Conservation (phyloP, 78 protist species). For the Anaeramoeba ignava region DNA sequence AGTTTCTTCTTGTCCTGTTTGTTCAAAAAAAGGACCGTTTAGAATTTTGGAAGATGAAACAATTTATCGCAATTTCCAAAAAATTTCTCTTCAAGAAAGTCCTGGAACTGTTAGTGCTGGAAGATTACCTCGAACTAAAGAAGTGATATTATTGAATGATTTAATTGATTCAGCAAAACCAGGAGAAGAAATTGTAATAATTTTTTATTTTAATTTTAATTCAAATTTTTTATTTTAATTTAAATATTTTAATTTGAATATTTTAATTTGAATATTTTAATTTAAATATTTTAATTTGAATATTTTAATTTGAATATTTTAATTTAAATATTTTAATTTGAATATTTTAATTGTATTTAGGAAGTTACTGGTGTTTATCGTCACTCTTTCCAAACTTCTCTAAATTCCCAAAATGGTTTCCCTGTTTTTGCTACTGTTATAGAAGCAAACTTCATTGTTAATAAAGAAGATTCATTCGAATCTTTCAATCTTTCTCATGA, state of each 20-base stretch:
- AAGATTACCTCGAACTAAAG: constrained; percentile 90
- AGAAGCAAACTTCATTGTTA: constrained; percentile 80
- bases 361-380: constrained; percentile 38
- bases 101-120: constrained; percentile 98
- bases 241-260: too few species aligned
- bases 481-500: constrained; percentile 58
- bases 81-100: constrained; percentile 82
- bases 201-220: not conserved
- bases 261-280: too few species aligned
- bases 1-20: constrained; percentile 41
- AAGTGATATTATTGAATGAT: constrained; percentile 75
- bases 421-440: constrained; percentile 93
- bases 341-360: constrained; percentile 69
- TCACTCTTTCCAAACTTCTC: constrained; percentile 48
- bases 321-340: not conserved
- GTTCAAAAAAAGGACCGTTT: constrained; percentile 77
- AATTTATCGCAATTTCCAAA: constrained; percentile 86
- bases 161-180: constrained; percentile 83
- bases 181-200: constrained; percentile 83
- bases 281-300: too few species aligned
- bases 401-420: constrained; percentile 79
- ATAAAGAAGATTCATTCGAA: constrained; percentile 32
- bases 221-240: too few species aligned
- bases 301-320: too few species aligned
- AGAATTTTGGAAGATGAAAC: constrained; percentile 43